Evolutionary conservation across 208 protist species (phyloP).

Genomic region (Leishmania major): DNA sequence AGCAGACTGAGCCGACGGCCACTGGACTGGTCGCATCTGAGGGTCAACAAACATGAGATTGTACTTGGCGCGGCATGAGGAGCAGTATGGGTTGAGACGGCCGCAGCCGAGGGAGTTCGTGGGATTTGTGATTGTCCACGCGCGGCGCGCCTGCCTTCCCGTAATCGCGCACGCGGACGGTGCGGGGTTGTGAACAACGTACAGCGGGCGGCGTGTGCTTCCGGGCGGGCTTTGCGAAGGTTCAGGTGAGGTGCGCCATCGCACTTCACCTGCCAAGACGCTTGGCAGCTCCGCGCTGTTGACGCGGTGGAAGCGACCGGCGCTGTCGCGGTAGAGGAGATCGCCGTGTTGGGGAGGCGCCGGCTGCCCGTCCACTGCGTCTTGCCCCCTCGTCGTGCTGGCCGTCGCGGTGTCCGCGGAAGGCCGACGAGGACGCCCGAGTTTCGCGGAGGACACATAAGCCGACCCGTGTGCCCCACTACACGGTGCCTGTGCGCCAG

Average conservation of each 20-base stretch:
- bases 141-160: constrained; percentile 15
- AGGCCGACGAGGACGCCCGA: background rate
- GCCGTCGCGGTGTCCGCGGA: background rate
- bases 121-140: constrained; percentile 31
- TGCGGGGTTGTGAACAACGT: constrained; percentile 26
- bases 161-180: background rate
- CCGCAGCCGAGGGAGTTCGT: constrained; percentile 56
- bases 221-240: background rate
- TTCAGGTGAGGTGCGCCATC: background rate
- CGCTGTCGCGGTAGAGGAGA: constrained; percentile 23
- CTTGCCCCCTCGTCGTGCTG: background rate
- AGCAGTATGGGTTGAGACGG: constrained; percentile 87
- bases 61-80: constrained; percentile 67
- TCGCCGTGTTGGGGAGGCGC: constrained; percentile 21
- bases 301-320: constrained; percentile 22
- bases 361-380: background rate
- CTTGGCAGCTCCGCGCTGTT: constrained; percentile 12
- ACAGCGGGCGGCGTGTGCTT: constrained; percentile 7
- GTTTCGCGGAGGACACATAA: background rate
- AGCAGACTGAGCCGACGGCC: constrained; percentile 31
- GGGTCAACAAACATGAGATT: constrained; percentile 76
- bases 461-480: background rate
- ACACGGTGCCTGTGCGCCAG: background rate
- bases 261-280: background rate
- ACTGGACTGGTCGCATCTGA: constrained; percentile 57